Percentiles rank a stretch among this genome's conserved stretches.
phyloP scores from a whole-genome alignment of 1,139 yeast genomes.

The Saccharomycopsis phalli region DNA sequence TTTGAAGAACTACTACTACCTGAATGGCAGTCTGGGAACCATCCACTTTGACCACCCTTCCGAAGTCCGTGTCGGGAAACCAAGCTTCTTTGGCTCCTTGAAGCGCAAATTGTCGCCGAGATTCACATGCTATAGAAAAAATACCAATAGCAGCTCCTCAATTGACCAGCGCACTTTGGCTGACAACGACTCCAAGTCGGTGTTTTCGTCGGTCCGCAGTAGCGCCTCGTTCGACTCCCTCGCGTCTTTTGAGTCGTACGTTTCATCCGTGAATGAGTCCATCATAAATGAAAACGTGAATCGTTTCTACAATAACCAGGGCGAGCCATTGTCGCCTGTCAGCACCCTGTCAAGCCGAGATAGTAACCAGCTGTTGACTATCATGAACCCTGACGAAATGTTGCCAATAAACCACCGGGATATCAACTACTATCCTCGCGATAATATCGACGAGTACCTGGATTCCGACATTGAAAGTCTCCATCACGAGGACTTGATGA shows the following conservation, averaged over 20 bases:
- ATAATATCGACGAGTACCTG: conserved; percentile 13
- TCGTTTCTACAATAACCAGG: conserved; percentile 5
- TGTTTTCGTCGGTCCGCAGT: not conserved
- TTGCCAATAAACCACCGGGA: not conserved
- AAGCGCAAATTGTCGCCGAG: not conserved
- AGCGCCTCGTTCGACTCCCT: not conserved
- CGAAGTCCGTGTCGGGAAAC: conserved; percentile 3
- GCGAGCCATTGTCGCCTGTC: not conserved
- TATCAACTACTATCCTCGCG: conserved; percentile 7
- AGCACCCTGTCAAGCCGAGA: too few relatives aligned
- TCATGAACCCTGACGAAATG: conserved; percentile 18
- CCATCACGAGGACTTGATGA: conserved; percentile 5
- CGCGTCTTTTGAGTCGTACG: conserved; percentile 8
- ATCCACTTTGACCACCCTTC: conserved; percentile 12
- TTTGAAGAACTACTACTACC: conserved; percentile 10
- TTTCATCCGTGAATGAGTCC: conserved; percentile 13
- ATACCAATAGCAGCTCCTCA: not conserved
- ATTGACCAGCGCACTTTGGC: not conserved
- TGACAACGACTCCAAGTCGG: not conserved
- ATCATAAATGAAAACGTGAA: conserved; percentile 10
- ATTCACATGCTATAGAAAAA: too few relatives aligned
- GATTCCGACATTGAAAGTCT: conserved; percentile 13
- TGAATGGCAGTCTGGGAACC: conserved; percentile 6
- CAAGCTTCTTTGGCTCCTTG: not conserved
- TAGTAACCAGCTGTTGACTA: conserved; percentile 5